Base-by-base conservation (phyloP, 1,139 yeast species). In the Pneumocystis carinii region DNA sequence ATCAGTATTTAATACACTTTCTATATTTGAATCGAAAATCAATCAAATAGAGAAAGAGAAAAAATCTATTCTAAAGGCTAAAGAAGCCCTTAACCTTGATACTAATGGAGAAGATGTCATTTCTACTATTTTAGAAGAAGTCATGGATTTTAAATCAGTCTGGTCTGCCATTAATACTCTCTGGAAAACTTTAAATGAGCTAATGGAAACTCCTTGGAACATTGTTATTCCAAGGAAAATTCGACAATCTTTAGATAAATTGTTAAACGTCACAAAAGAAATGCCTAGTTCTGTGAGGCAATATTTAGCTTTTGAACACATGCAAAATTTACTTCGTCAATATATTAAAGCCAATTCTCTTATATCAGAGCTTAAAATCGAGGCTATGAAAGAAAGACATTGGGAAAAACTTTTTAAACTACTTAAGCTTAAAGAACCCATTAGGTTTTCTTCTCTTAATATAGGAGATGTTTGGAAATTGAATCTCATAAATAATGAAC, bases 391-490 rank as follows among this genome's bases (percentile, higher is more conserved):
- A 66, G 80, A 79, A 0, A 78, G 92, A 35, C 96, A 90, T 70
- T 86, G 96, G 94, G 75, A 74, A 42, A 70, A 71, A n/a, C 73
- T 90, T 1, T 79, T 81, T 65, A 66, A 69, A 1, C 67, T 71
- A 27, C 66, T 71, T 19, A 63, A 66, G 64, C 76, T 69, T 70
- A 64, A 67, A 10, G 67, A 66, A 32, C 63, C 67, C 15, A 73
- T 61, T 5, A 70, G 60, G 59, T 67, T 71, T 29, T 65, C 70
- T 1, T 69, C 70, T 1, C 41, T 75, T 66, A 78, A 81, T 0
- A 73, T 87, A 27, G 87, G 86, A 0, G 81, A 83, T 68, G 80
- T 89, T 1, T 80, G 90, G 82, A 78, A 77, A 59, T 72, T 89
- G 63, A 76, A 84, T 59, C 72, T 86, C 36, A 56, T 69, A 0